Conservation (phyloP, 352 stramenopile species). For the Aphanomyces euteiches region DNA sequence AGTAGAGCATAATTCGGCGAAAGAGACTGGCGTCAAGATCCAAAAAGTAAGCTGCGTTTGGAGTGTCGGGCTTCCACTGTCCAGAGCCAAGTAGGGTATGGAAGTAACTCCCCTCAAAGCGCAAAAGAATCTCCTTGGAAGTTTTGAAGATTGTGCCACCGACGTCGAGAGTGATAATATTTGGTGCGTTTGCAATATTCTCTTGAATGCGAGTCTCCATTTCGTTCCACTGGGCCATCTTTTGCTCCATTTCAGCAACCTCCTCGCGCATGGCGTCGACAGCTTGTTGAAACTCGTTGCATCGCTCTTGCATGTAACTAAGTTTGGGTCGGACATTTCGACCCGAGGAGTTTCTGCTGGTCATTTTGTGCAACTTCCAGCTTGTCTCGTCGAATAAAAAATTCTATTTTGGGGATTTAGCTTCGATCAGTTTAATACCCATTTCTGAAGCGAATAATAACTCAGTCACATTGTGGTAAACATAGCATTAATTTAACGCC, state of each 20-base stretch:
- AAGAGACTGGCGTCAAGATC: slow-evolving; percentile 22
- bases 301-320: too few relatives aligned
- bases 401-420: too few relatives aligned
- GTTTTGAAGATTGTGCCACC: slow-evolving; percentile 21
- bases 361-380: too few relatives aligned
- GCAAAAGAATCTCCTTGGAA: slow-evolving; percentile 19
- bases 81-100: slow-evolving; percentile 21
- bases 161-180: slow-evolving; percentile 27
- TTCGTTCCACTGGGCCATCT: not conserved
- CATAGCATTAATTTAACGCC: too few relatives aligned
- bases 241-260: not conserved
- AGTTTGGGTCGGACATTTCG: too few relatives aligned
- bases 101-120: slow-evolving; percentile 25
- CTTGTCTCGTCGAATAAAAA: too few relatives aligned
- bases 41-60: slow-evolving; percentile 18
- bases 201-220: not conserved
- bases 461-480: too few relatives aligned
- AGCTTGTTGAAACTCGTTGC: not conserved
- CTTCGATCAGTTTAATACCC: too few relatives aligned
- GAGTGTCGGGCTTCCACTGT: slow-evolving; percentile 19
- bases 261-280: not conserved
- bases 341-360: too few relatives aligned
- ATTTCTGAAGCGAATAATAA: too few relatives aligned
- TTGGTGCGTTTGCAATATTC: not conserved
- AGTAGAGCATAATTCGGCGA: slow-evolving; percentile 20